Conservation (phyloP, 345 rosid genomes). For the Euphorbia peplus region DNA sequence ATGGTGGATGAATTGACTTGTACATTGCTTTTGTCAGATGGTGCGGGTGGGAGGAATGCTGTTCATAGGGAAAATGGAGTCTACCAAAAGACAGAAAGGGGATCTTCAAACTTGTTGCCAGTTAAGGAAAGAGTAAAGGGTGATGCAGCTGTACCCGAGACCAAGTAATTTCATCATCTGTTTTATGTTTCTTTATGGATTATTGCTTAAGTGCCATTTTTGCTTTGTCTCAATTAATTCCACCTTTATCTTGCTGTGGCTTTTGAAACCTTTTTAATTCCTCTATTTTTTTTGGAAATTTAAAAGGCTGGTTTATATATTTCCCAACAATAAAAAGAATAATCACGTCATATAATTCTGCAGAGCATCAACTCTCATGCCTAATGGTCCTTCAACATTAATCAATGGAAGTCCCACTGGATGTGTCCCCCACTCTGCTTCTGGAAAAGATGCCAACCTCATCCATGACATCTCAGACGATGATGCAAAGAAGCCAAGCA, state of each 20-base stretch:
- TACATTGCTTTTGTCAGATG: slow-evolving; percentile 28
- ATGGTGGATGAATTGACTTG: slow-evolving; percentile 2
- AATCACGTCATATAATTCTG: slow-evolving; percentile 7
- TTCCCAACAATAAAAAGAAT: background rate
- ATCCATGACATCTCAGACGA: slow-evolving; percentile 23
- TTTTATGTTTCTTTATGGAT: slow-evolving; percentile 2
- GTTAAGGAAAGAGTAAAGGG: slow-evolving; percentile 39
- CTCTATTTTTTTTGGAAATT: background rate
- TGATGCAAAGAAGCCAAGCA: slow-evolving; percentile 23
- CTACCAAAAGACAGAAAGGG: slow-evolving; percentile 37
- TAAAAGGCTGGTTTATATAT: background rate
- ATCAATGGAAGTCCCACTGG: slow-evolving; percentile 41
- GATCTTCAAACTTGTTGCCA: slow-evolving; percentile 26
- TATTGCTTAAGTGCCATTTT: background rate
- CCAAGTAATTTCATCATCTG: slow-evolving; percentile 41
- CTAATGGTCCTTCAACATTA: slow-evolving; percentile 38
- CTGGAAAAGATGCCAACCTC: slow-evolving; percentile 15
- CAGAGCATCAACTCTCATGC: slow-evolving; percentile 34
- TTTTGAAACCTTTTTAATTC: background rate
- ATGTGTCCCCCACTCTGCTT: slow-evolving; percentile 15
- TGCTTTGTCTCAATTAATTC: background rate
- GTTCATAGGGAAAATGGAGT: slow-evolving; percentile 58
- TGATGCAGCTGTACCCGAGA: slow-evolving; percentile 27
- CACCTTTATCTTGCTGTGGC: background rate
- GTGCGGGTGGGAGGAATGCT: slow-evolving; percentile 47